Evolutionary conservation across 371 early-diverging fungal genomes (phyloP), one percentile per base, ranked within the genome.

Genomic region (Globomyces sp.): DNA sequence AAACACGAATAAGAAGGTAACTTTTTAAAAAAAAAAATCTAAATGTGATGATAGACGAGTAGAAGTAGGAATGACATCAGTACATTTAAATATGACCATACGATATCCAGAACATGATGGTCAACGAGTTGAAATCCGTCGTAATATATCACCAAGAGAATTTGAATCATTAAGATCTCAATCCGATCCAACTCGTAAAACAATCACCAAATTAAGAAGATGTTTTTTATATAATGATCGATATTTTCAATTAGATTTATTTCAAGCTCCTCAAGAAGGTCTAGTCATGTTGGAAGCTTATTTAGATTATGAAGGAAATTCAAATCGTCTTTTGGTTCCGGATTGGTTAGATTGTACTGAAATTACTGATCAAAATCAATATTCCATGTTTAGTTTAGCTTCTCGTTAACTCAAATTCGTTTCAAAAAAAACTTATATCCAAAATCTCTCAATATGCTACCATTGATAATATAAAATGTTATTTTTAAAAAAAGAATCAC

Each of bases 211-310:
- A 64, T 46, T 41, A 4, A 65, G 79, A 37, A 53, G 79, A 24
- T 73, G 73, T 51, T 79, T 79, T 64, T 51, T 78, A 4, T 73
- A 47, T 49, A 51, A 76, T 5, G 70, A 78, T 49, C 65, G 68
- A 11, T 76, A 72, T 62, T 79, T 69, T 68, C 79, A 79, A 58
- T 64, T 79, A 8, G 79, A 79, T 65, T 49, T 67, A 6, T 76
- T 60, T 66, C 39, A 46, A 49, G 36, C 36, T 39, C 69, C 75
- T n/a, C 41, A 47, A 42, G 5, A 53, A 24, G 75, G 72, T 1
- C 50, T 74, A 24, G 64, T 72, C 11, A 60, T 74, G 13, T 57
- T 74, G 63, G 75, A 74, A 48, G 65, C 66, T 5, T 74, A 74
- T 57, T 52, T 74, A 45, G 72, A 74, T 24, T 60, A 61, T 60